phyloP scores from a whole-genome alignment of 1,284 basidiomycete species.

The Ceratobasidium sp. region DNA sequence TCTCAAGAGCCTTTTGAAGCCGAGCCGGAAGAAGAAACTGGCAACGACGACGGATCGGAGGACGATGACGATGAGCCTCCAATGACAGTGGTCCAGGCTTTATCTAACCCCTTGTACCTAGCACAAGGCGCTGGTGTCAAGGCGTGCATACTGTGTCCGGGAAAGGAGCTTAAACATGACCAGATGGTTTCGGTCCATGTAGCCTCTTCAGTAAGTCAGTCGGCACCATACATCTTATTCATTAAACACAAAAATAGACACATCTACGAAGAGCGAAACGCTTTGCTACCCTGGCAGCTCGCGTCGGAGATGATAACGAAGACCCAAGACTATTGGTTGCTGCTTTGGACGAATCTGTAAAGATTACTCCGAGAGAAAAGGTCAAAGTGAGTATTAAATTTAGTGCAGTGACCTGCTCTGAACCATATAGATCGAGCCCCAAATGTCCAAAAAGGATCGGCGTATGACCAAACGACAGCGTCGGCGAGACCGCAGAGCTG shows the following conservation, averaged over 20 bases:
- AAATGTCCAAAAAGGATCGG: conserved; percentile 21
- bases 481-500: conserved; percentile 31
- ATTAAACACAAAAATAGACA: conserved; percentile 61
- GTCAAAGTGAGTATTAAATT: background rate
- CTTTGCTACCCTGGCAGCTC: conserved; percentile 56
- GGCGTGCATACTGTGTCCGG: conserved; percentile 81
- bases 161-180: conserved; percentile 76
- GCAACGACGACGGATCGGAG: conserved; percentile 56
- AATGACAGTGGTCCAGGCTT: conserved; percentile 72
- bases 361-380: conserved; percentile 20
- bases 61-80: conserved; percentile 60
- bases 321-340: conserved; percentile 36
- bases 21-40: conserved; percentile 20
- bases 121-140: conserved; percentile 63
- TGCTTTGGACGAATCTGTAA: conserved; percentile 38
- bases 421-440: conserved; percentile 14
- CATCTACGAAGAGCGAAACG: conserved; percentile 72
- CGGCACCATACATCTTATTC: conserved; percentile 1
- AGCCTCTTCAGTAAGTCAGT: conserved; percentile 73
- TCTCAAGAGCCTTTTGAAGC: conserved; percentile 39
- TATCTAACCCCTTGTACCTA: conserved; percentile 74
- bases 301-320: conserved; percentile 27
- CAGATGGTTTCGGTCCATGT: conserved; percentile 75
- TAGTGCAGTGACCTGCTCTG: background rate
- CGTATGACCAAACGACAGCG: conserved; percentile 40